Evolutionary conservation across 805 yeast genomes (phyloP).

Genomic region (Suhomyces prunicola): DNA sequence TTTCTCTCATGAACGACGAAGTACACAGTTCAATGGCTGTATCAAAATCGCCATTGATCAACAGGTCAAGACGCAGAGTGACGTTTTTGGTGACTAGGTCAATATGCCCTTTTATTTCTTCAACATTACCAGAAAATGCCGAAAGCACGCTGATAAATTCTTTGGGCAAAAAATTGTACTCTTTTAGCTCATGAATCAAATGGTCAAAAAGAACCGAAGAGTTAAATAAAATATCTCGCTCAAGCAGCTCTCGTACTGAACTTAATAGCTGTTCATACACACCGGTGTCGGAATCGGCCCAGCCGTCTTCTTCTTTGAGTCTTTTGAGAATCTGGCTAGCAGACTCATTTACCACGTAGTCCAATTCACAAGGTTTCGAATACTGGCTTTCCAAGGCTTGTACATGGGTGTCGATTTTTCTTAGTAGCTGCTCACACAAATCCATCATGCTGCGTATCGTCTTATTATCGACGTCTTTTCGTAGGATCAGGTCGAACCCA

Average conservation of each 20-base stretch:
- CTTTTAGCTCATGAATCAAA: conserved; percentile 25
- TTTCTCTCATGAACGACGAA: conserved; percentile 25
- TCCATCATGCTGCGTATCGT: conserved; percentile 1
- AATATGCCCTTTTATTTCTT: conserved; percentile 1
- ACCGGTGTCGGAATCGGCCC: conserved; percentile 47
- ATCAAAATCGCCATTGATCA: conserved; percentile 37
- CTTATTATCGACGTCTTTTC: not conserved
- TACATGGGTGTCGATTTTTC: conserved; percentile 44
- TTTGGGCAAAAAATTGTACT: conserved; percentile 12
- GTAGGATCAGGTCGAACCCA: not conserved
- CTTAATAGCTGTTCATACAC: conserved; percentile 40
- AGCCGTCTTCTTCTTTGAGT: conserved; percentile 52
- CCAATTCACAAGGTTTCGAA: conserved; percentile 48
- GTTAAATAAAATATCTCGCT: conserved; percentile 52
- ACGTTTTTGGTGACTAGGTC: conserved; percentile 2
- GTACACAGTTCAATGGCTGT: conserved; percentile 28
- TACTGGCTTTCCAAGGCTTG: conserved; percentile 50
- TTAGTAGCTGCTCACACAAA: conserved; percentile 30
- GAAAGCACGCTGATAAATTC: conserved; percentile 3
- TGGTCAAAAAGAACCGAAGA: conserved; percentile 57
- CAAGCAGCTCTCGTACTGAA: conserved; percentile 45
- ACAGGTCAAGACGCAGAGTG: conserved; percentile 14
- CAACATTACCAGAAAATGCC: not conserved
- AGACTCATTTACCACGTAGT: conserved; percentile 46
- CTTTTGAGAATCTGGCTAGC: conserved; percentile 44